phyloP scores from a whole-genome alignment of 2,329 filamentous ascomycete species.

The Monosporascus ibericus region DNA sequence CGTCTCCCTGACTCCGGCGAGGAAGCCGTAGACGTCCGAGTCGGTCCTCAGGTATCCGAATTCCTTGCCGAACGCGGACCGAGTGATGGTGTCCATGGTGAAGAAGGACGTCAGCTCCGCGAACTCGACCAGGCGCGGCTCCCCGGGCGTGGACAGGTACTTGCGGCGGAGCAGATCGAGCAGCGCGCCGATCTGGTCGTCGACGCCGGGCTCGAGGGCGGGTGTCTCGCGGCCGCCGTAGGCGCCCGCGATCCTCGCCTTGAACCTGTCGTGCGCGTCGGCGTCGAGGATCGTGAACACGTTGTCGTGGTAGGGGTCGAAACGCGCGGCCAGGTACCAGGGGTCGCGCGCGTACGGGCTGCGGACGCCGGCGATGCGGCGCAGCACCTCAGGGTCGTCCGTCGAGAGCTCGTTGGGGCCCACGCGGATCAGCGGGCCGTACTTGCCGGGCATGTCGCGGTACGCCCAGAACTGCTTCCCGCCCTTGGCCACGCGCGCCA shows the following conservation, averaged over 20 bases:
- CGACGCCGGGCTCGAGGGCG: slow-evolving; percentile 11
- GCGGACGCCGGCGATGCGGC: slow-evolving; percentile 10
- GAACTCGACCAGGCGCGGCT: slow-evolving; percentile 11
- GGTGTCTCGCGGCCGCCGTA: slow-evolving; percentile 16
- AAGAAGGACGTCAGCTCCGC: slow-evolving; percentile 11
- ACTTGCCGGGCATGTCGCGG: not conserved
- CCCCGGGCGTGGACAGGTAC: slow-evolving; percentile 4
- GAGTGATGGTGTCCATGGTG: slow-evolving; percentile 18
- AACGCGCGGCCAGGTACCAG: slow-evolving; percentile 14
- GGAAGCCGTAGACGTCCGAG: slow-evolving; percentile 14
- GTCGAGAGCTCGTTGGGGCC: slow-evolving; percentile 1
- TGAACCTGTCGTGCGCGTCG: slow-evolving; percentile 11
- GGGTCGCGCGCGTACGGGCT: slow-evolving; percentile 7
- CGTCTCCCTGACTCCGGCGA: slow-evolving; percentile 1
- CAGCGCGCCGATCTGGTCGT: slow-evolving; percentile 12
- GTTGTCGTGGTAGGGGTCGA: slow-evolving; percentile 11
- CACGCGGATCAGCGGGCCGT: slow-evolving; percentile 6
- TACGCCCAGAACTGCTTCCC: not conserved
- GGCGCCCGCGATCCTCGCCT: slow-evolving; percentile 10
- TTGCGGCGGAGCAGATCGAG: slow-evolving; percentile 11
- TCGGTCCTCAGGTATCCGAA: slow-evolving; percentile 16
- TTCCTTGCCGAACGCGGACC: slow-evolving; percentile 15
- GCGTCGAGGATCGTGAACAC: slow-evolving; percentile 13
- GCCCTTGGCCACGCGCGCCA: not conserved
- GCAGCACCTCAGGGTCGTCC: slow-evolving; percentile 11